These are phyloP conservation scores for Metschnikowia lachancei DNA, from an alignment of 805 yeast species.

Conservation along the genomic window DNA sequence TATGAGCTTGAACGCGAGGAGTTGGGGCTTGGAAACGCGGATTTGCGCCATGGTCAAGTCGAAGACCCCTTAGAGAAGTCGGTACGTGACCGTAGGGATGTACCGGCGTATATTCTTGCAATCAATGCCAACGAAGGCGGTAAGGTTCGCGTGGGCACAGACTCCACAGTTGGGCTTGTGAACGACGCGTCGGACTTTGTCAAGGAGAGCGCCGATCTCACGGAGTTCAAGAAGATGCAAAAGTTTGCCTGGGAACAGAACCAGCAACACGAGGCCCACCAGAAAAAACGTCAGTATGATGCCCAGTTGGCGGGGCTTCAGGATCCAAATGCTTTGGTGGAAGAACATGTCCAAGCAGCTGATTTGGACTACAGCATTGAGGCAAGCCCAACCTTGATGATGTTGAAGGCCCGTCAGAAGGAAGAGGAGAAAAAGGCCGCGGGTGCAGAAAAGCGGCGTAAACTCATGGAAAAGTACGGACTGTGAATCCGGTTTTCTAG, in stretches of 20 bases:
- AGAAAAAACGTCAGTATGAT: conserved; percentile 11
- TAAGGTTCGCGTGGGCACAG: conserved; percentile 38
- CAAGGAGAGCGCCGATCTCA: conserved; percentile 49
- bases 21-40: conserved; percentile 29
- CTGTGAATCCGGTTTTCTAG: not conserved
- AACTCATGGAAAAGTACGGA: conserved; percentile 17
- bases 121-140: conserved; percentile 29
- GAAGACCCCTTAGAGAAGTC: conserved; percentile 41
- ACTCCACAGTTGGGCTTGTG: conserved; percentile 25
- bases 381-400: conserved; percentile 39
- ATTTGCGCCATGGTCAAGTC: conserved; percentile 23
- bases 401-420: conserved; percentile 25
- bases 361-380: conserved; percentile 33
- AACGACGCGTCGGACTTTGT: conserved; percentile 22
- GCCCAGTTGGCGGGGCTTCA: conserved; percentile 13
- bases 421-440: conserved; percentile 20
- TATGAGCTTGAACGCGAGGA: conserved; percentile 41
- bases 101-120: conserved; percentile 61
- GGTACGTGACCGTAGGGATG: conserved; percentile 69
- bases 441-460: conserved; percentile 10
- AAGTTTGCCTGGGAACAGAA: conserved; percentile 47
- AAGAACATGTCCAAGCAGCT: conserved; percentile 12
- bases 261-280: conserved; percentile 15
- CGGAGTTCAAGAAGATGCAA: conserved; percentile 47
- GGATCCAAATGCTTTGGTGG: conserved; percentile 14